These are phyloP conservation scores for Fusarium oxysporum DNA, from an alignment of 2,329 filamentous ascomycete species.

Conservation along the genomic window DNA sequence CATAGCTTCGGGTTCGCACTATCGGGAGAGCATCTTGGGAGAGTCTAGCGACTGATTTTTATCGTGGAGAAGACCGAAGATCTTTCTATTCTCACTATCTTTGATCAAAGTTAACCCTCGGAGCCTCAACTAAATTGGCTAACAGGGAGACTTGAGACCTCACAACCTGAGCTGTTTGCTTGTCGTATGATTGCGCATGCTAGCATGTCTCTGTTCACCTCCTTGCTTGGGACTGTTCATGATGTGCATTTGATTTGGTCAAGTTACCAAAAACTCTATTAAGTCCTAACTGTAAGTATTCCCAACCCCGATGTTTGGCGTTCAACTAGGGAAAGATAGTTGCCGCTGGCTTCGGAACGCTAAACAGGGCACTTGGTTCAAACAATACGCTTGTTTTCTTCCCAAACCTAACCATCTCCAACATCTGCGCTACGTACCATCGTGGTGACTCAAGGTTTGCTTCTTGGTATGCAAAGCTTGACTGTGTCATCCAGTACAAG, in stretches of 20 bases:
- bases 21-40: constrained; percentile 20
- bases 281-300: constrained; percentile 13
- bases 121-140: constrained; percentile 4
- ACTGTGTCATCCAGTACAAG: not conserved
- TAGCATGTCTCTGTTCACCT: constrained; percentile 1
- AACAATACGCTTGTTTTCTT: not conserved
- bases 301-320: constrained; percentile 9
- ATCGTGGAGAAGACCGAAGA: constrained; percentile 12
- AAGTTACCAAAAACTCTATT: not conserved
- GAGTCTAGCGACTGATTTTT: constrained; percentile 13
- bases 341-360: not conserved
- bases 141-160: not conserved
- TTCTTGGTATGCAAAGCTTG: constrained; percentile 1
- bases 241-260: not conserved
- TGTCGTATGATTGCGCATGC: constrained; percentile 22
- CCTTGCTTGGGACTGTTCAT: constrained; percentile 2
- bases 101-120: not conserved
- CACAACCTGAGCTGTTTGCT: constrained; percentile 10
- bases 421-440: not conserved
- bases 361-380: not conserved
- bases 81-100: constrained; percentile 11
- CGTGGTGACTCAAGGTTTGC: constrained; percentile 2
- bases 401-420: not conserved
- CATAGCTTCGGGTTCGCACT: constrained; percentile 36
- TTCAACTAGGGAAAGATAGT: constrained; percentile 2